Percentiles rank a stretch among this genome's conserved stretches.
Conservation (phyloP, 1,139 yeast genomes). For the Debaryomyces subglobosus region DNA sequence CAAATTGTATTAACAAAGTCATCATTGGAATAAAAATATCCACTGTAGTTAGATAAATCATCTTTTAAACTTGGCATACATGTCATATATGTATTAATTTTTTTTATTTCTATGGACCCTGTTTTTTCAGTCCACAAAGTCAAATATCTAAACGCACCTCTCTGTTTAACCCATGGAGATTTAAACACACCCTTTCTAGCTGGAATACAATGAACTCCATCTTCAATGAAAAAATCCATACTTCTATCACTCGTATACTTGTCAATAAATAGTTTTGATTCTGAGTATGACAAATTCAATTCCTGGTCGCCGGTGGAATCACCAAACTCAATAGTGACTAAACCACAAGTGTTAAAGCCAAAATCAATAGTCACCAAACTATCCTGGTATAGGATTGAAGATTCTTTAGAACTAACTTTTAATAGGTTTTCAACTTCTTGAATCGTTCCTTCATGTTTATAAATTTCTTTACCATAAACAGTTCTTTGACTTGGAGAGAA, state of each 20-base stretch:
- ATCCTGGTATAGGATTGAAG: conserved; percentile 8
- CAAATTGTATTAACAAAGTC: conserved; percentile 11
- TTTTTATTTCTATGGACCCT: conserved; percentile 8
- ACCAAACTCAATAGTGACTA: conserved; percentile 10
- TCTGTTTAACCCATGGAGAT: conserved; percentile 10
- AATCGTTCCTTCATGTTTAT: conserved; percentile 8
- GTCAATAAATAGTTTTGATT: conserved; percentile 10
- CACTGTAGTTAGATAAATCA: conserved; percentile 10
- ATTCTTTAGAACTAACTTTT: neutral
- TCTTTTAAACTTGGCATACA: conserved; percentile 13
- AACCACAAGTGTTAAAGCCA: conserved; percentile 13
- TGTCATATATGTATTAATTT: conserved; percentile 11
- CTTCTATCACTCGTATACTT: conserved; percentile 10
- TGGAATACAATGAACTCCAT: conserved; percentile 8
- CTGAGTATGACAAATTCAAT: conserved; percentile 10
- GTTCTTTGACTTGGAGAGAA: conserved; percentile 11
- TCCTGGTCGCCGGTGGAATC: conserved; percentile 9
- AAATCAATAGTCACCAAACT: conserved; percentile 12
- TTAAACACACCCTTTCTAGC: conserved; percentile 9
- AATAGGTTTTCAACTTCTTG: conserved; percentile 7
- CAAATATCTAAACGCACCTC: conserved; percentile 14
- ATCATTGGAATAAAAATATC: conserved; percentile 13
- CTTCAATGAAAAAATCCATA: conserved; percentile 14
- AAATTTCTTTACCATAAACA: conserved; percentile 8
- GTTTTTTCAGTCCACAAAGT: conserved; percentile 10